phyloP scores from a whole-genome alignment of 306 rosid genomes.

The Prunus salicina region DNA sequence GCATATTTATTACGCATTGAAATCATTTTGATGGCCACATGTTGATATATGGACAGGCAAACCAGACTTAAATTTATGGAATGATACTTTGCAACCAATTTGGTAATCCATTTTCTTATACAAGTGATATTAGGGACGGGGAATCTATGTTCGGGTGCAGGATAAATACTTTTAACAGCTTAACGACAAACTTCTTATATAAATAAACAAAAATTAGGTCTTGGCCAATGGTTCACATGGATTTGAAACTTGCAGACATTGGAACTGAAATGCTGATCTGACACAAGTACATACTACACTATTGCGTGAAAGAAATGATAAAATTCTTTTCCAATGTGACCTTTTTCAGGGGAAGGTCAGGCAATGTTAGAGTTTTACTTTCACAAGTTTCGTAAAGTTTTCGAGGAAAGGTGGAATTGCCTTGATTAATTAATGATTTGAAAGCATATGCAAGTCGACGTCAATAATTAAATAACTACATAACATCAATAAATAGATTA shows the following conservation, averaged over 20 bases:
- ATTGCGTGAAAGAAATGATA: neutral
- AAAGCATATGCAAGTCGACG: too few relatives aligned
- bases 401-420: neutral
- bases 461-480: too few relatives aligned
- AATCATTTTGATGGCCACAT: neutral
- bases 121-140: fast-evolving
- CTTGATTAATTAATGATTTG: too few relatives aligned
- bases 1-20: neutral
- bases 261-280: neutral
- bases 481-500: too few relatives aligned
- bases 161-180: too few relatives aligned
- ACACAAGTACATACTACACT: neutral
- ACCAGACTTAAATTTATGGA: neutral
- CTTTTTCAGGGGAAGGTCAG: neutral
- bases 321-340: neutral
- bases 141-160: fast-evolving
- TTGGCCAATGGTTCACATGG: neutral
- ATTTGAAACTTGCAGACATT: neutral
- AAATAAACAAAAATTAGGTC: neutral
- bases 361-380: neutral
- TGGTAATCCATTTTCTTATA: neutral
- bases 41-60: neutral
- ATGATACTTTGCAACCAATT: neutral
- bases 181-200: too few relatives aligned
- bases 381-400: neutral